phyloP scores from a whole-genome alignment of 1,139 yeast genomes.

The Kodamaea sp. region DNA sequence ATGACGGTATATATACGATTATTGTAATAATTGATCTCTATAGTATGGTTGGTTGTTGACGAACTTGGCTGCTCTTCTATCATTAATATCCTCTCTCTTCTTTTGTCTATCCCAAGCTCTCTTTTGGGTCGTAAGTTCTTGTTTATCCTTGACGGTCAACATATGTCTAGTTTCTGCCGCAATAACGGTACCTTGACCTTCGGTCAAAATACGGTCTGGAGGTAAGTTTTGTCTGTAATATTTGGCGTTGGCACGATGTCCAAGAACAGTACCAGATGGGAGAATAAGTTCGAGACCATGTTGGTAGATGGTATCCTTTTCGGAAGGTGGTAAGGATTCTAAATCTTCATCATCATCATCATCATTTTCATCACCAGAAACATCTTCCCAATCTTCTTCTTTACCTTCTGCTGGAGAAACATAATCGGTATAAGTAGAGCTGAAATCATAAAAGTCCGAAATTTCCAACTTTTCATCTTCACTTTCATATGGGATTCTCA shows the following conservation, averaged over 20 bases:
- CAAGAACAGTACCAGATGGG: slow-evolving; percentile 84
- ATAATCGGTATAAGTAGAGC: slow-evolving; percentile 50
- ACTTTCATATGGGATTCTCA: slow-evolving; percentile 82
- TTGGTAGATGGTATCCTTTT: slow-evolving; percentile 37
- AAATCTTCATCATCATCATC: slow-evolving; percentile 16
- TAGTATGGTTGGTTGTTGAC: slow-evolving; percentile 86
- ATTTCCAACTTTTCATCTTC: slow-evolving; percentile 78
- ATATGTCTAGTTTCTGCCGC: slow-evolving; percentile 88
- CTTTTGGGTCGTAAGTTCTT: slow-evolving; percentile 60
- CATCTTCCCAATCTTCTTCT: slow-evolving; percentile 46
- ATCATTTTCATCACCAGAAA: slow-evolving; percentile 35
- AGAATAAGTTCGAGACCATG: slow-evolving; percentile 75
- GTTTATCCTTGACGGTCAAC: slow-evolving; percentile 49
- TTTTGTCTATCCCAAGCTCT: slow-evolving; percentile 73
- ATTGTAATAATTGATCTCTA: slow-evolving; percentile 89
- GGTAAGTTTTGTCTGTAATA: slow-evolving; percentile 76
- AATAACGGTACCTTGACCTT: slow-evolving; percentile 90
- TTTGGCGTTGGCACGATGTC: slow-evolving; percentile 84
- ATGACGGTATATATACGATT: slow-evolving; percentile 9
- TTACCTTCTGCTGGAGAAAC: slow-evolving; percentile 18
- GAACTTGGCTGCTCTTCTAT: slow-evolving; percentile 76
- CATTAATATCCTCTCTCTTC: slow-evolving; percentile 63
- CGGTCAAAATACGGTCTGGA: slow-evolving; percentile 69
- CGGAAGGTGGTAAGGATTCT: slow-evolving; percentile 16
- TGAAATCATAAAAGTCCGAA: slow-evolving; percentile 83